Evolutionary conservation across 2,329 filamentous ascomycete genomes (phyloP).

Genomic region (Verticillium isaacii): DNA sequence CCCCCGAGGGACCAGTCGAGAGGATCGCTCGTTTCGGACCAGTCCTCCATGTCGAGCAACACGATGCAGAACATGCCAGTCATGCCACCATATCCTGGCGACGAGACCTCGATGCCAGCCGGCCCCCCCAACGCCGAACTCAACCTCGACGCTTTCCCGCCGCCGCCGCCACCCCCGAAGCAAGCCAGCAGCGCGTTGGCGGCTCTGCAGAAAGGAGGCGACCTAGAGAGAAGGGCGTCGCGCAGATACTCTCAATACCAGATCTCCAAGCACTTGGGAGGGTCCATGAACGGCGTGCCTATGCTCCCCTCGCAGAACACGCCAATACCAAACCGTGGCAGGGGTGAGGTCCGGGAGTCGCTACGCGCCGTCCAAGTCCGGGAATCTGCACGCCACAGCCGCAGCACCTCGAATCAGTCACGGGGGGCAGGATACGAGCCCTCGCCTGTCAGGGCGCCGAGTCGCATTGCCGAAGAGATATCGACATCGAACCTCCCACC

Average conservation of each 20-base stretch:
- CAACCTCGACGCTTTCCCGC: conserved; percentile 63
- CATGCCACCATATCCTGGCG: conserved; percentile 64
- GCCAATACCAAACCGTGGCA: conserved; percentile 78
- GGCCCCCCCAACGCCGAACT: conserved; percentile 30
- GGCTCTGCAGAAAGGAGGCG: conserved; percentile 84
- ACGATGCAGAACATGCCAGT: conserved; percentile 74
- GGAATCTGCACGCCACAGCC: conserved; percentile 44
- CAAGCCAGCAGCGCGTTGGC: conserved; percentile 86
- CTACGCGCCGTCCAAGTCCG: conserved; percentile 62
- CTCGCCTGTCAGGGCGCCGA: conserved; percentile 56
- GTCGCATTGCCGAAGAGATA: conserved; percentile 59
- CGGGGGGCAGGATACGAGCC: conserved; percentile 40
- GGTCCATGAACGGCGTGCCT: conserved; percentile 75
- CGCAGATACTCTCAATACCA: conserved; percentile 94
- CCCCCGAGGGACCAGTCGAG: conserved; percentile 48
- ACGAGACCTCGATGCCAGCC: conserved; percentile 48
- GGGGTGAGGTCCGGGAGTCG: conserved; percentile 75
- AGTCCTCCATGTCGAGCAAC: conserved; percentile 67
- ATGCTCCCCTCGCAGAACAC: conserved; percentile 80
- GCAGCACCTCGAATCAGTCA: conserved; percentile 41
- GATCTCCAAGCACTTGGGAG: conserved; percentile 87
- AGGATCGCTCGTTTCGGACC: conserved; percentile 48
- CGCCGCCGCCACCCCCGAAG: conserved; percentile 57
- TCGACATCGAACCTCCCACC: conserved; percentile 10
- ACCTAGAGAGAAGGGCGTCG: conserved; percentile 87